These are phyloP conservation scores for Lathyrus aphaca DNA, from an alignment of 306 rosid genomes.

Conservation along the genomic window DNA sequence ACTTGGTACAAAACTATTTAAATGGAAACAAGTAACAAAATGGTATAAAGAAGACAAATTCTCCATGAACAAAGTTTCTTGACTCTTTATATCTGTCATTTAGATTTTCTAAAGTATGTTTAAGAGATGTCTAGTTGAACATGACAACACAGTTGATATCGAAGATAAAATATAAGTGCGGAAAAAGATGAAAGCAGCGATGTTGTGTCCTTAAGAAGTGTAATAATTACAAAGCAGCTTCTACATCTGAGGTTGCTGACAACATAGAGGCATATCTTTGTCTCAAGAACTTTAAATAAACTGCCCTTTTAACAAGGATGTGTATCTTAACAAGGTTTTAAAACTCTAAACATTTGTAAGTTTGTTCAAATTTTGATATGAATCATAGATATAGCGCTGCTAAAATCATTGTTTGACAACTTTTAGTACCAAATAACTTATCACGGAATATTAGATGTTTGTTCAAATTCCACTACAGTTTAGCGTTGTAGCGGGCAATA, in stretches of 20 bases:
- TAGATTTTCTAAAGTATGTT: constrained; percentile 18
- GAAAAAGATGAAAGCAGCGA: neutral
- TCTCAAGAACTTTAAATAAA: constrained; percentile 5
- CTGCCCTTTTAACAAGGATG: constrained; percentile 1
- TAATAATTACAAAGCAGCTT: constrained; percentile 4
- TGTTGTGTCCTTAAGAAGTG: neutral
- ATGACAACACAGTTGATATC: neutral
- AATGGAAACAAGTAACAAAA: neutral
- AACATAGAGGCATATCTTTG: neutral
- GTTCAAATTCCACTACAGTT: neutral
- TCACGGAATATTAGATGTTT: neutral
- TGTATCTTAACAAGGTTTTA: constrained; percentile 13
- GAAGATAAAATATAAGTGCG: neutral
- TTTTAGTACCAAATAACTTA: neutral
- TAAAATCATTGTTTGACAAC: neutral
- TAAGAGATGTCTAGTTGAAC: constrained; percentile 7
- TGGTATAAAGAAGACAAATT: constrained; percentile 29
- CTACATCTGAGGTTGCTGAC: constrained; percentile 2
- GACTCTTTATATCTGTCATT: constrained; percentile 15
- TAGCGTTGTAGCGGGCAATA: neutral
- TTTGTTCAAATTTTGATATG: neutral
- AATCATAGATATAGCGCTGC: neutral
- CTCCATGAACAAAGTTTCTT: neutral
- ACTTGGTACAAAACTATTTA: constrained; percentile 8
- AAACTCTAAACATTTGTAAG: constrained; percentile 4